phyloP scores from a whole-genome alignment of 306 rosid species.

The Hippophae gyantsensis region DNA sequence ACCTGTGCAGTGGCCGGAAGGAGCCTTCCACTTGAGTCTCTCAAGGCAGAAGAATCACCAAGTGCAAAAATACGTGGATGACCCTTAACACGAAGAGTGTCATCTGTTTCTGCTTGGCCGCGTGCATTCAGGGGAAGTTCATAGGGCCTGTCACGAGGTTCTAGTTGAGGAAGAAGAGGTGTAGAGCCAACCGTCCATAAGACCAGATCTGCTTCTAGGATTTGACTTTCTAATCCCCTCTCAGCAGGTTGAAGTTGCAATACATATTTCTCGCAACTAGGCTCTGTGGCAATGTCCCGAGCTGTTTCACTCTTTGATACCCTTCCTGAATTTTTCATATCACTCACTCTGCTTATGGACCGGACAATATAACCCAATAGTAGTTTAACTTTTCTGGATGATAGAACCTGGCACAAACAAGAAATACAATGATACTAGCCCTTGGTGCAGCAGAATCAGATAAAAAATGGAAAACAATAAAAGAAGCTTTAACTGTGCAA shows the following conservation, averaged over 20 bases:
- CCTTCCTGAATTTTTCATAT: constrained; percentile 34
- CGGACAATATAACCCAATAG: constrained; percentile 75
- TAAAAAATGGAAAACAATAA: too few species aligned
- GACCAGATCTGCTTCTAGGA: constrained; percentile 69
- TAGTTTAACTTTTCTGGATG: constrained; percentile 77
- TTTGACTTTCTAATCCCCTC: constrained; percentile 54
- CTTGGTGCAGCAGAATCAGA: too few species aligned
- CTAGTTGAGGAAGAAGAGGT: constrained; percentile 64
- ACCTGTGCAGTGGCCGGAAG: constrained; percentile 99
- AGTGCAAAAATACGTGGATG: constrained; percentile 97
- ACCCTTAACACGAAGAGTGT: constrained; percentile 96
- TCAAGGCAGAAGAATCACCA: constrained; percentile 76
- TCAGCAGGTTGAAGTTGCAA: constrained; percentile 79
- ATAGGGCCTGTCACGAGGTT: constrained; percentile 38
- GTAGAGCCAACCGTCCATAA: constrained; percentile 94
- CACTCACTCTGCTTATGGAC: constrained; percentile 38
- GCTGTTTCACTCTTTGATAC: constrained; percentile 18
- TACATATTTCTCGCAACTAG: constrained; percentile 40
- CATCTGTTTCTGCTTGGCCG: constrained; percentile 93
- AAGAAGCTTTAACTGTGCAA: too few species aligned
- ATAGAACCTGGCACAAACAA: constrained; percentile 51
- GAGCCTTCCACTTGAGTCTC: constrained; percentile 76
- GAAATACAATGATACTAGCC: neutral
- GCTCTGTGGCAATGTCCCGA: constrained; percentile 21
- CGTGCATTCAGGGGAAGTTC: constrained; percentile 76